These are phyloP conservation scores for Leucocoprinus leucothites DNA, from an alignment of 768 basidiomycete genomes.

Conservation along the genomic window DNA sequence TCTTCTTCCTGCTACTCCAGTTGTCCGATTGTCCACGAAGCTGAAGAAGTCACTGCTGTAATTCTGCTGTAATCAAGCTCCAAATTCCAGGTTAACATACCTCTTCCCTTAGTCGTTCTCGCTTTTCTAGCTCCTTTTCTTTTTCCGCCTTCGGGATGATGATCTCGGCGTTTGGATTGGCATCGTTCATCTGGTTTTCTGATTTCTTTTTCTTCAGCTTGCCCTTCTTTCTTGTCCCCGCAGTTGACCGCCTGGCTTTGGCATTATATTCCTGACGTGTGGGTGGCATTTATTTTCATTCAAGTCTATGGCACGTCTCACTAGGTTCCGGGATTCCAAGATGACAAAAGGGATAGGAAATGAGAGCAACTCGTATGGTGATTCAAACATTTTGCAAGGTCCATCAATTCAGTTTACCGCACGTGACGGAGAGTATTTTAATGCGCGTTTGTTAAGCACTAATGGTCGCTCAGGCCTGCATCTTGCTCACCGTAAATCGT, in stretches of 20 bases:
- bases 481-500: too few relatives aligned
- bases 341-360: neutral
- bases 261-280: slow-evolving; percentile 50
- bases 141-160: slow-evolving; percentile 56
- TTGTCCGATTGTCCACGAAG: slow-evolving; percentile 57
- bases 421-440: too few relatives aligned
- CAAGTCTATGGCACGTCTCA: neutral
- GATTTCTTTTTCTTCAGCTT: slow-evolving; percentile 32
- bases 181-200: slow-evolving; percentile 19
- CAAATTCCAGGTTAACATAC: slow-evolving; percentile 28
- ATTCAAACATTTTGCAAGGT: too few relatives aligned
- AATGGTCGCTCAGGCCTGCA: too few relatives aligned
- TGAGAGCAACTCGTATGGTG: neutral
- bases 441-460: too few relatives aligned
- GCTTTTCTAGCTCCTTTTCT: slow-evolving; percentile 57
- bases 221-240: slow-evolving; percentile 63
- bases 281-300: slow-evolving; percentile 5
- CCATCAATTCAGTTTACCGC: too few relatives aligned
- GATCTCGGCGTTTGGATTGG: slow-evolving; percentile 60
- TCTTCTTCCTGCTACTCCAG: slow-evolving; percentile 83
- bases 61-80: slow-evolving; percentile 7
- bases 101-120: slow-evolving; percentile 59
- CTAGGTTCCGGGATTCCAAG: neutral
- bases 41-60: slow-evolving; percentile 22
- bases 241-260: slow-evolving; percentile 62